Base-by-base conservation (phyloP, 2,329 filamentous ascomycete genomes). In the Coniochaeta sp. region DNA sequence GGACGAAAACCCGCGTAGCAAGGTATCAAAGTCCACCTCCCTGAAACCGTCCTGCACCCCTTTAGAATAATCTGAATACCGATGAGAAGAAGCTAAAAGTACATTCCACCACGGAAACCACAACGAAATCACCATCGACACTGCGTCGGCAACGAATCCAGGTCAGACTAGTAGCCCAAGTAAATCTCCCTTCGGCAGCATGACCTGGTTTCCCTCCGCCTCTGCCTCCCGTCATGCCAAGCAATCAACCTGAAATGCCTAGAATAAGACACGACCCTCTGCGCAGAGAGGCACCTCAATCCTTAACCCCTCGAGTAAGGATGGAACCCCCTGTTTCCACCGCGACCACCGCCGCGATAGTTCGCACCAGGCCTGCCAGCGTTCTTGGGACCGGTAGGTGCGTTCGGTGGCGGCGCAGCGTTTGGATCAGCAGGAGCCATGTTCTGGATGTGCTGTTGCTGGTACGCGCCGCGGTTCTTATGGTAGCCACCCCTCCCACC, bases 361-460 rank as follows among this genome's bases (percentile, higher is more conserved):
- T 96, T 96, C 1, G 91, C 91, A 17, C 93, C 92, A 1, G 93
- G 91, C 70, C 89, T 89, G 28, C 93, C 93, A 1, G 93, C 91
- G 69, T 98, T 99, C 81, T 96, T 96, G 5, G 95, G 95, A 0
- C 95, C 95, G 0, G 95, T 99, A 0, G 95, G 95, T 6, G 95
- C 91, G 70, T 91, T 91, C 6, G 89, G 88, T 22, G 91, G 91
- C 16, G 87, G 85, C 8, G 77, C 85, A 64, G 83, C 84, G 60
- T 74, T 77, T 1, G 83, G 82, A 62, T 84, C 81, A 26, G 74
- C 70, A 1, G 80, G 75, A 52, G 74, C 71, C 59, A 66, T 67
- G 38, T 62, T 62, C 28, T 60, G 52, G 24, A 61, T 61, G 61
- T 69, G 66, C 58, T 69, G 67, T 34, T 72, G 70, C 57, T 72